Evolutionary conservation across 805 yeast genomes (phyloP).

Genomic region (Candida andamanensis): DNA sequence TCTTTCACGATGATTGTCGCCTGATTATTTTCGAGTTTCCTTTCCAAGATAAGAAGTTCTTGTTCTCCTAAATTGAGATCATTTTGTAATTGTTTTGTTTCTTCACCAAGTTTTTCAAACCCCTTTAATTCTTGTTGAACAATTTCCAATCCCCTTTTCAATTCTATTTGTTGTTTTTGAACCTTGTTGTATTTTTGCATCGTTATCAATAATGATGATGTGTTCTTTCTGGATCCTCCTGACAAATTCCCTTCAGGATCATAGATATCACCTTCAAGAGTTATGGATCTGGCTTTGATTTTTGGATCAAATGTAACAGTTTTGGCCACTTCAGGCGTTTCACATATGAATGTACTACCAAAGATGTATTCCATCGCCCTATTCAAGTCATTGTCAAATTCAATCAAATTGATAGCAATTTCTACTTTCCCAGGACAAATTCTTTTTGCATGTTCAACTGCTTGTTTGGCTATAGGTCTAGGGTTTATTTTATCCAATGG

Average conservation of each 20-base stretch:
- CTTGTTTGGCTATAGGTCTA: conserved; percentile 45
- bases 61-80: conserved; percentile 54
- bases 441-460: conserved; percentile 62
- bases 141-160: conserved; percentile 39
- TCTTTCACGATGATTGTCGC: conserved; percentile 52
- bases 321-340: conserved; percentile 84
- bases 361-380: conserved; percentile 90
- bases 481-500: conserved; percentile 85
- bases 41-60: conserved; percentile 51
- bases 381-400: conserved; percentile 62
- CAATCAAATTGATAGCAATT: conserved; percentile 77
- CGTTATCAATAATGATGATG: conserved; percentile 53
- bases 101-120: conserved; percentile 40
- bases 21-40: conserved; percentile 51
- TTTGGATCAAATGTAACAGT: conserved; percentile 81
- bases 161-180: conserved; percentile 29
- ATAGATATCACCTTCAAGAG: conserved; percentile 88
- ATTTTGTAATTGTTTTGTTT: conserved; percentile 53
- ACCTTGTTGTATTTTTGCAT: conserved; percentile 61
- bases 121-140: conserved; percentile 37
- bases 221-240: conserved; percentile 79
- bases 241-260: conserved; percentile 95
- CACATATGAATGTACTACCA: conserved; percentile 84
- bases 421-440: conserved; percentile 82
- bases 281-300: conserved; percentile 76